Conservation (phyloP, 129 eudicot genomes). For the Centaurea solstitialis region DNA sequence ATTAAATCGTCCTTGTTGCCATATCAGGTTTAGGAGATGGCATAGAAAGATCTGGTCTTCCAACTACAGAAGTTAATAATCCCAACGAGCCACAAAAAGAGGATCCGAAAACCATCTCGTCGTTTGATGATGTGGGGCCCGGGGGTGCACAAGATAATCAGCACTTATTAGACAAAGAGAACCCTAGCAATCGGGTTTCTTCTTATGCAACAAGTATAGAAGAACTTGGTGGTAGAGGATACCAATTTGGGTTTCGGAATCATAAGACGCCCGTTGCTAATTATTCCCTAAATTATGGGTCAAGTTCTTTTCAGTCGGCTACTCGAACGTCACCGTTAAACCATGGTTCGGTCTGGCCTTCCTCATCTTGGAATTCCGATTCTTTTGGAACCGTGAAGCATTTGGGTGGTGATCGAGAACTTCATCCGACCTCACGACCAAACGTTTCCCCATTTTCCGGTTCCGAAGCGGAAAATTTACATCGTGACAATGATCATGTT, state of each 20-base stretch:
- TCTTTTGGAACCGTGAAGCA: slow-evolving; percentile 30
- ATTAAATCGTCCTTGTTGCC: slow-evolving; percentile 29
- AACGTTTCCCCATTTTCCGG: slow-evolving; percentile 29
- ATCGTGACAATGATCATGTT: slow-evolving; percentile 22
- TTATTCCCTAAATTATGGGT: slow-evolving; percentile 20
- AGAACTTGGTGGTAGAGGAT: slow-evolving; percentile 32
- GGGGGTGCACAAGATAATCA: slow-evolving; percentile 21
- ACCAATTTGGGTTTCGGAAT: slow-evolving; percentile 26
- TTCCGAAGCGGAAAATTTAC: slow-evolving; percentile 41
- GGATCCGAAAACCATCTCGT: not conserved
- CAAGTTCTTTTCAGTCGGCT: slow-evolving; percentile 20
- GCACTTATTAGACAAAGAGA: slow-evolving; percentile 7
- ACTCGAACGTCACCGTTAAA: slow-evolving; percentile 11
- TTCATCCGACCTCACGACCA: slow-evolving; percentile 29
- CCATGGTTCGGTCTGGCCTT: slow-evolving; percentile 32
- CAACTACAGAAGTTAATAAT: slow-evolving; percentile 26
- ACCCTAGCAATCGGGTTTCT: slow-evolving; percentile 23
- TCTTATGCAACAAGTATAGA: slow-evolving; percentile 30
- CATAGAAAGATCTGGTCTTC: slow-evolving; percentile 17
- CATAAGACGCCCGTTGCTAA: slow-evolving; percentile 11
- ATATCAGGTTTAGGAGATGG: slow-evolving; percentile 40
- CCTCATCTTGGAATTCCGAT: slow-evolving; percentile 42
- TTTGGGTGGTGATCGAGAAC: slow-evolving; percentile 28
- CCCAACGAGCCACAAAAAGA: slow-evolving; percentile 22
- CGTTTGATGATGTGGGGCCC: slow-evolving; percentile 6